Evolutionary conservation across 176 grass and related monocot genomes (phyloP), one percentile per base, ranked within the genome.

Genomic region (Coix lacrymajobi): DNA sequence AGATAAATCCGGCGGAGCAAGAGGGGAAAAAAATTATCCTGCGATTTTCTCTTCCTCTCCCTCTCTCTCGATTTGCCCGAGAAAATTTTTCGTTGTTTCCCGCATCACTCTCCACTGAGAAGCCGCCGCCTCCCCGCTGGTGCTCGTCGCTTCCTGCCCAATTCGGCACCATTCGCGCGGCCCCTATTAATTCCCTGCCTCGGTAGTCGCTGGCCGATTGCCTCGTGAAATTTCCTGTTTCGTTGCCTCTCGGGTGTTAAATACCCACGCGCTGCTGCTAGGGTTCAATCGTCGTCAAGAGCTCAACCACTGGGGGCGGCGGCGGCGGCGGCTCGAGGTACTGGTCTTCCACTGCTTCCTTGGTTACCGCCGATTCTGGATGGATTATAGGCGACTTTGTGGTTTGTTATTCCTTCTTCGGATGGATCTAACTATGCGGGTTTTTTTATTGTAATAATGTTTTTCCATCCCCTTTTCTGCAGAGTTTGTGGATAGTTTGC

Each of bases 101-200:
- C 11, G 80, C 84, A 90, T 87, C 80, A 76, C 75, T 87, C 75
- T 46, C 80, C 88, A 84, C 84, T 79, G 79, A 69, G 88, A 83
- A 69, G 88, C 84, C 45, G 60, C 67, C 46, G 26, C 49, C 58
- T 28, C 69, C 62, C 39, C 6, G 38, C 75, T 49, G 61, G 68
- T 51, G 74, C 75, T 87, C 46, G 73, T 90, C 67, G 73, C 76
- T 83, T 78, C 66, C 73, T 61, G 37, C 58, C 75, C 46, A 34
- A 68, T 90, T 58, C 66, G 84, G 38, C 79, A 67, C 41, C 41
- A 37, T 68, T 69, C 67, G 17, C 40, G 31, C 45, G 16, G 8
- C 70, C 51, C 40, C 19, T 86, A 90, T 72, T 82, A 86, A 90
- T 82, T 45, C 62, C 73, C 43, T 73, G 78, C 73, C n/a, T 72